Evolutionary conservation across 257 asterid genomes (phyloP).

Genomic region (Gentiana straminea): DNA sequence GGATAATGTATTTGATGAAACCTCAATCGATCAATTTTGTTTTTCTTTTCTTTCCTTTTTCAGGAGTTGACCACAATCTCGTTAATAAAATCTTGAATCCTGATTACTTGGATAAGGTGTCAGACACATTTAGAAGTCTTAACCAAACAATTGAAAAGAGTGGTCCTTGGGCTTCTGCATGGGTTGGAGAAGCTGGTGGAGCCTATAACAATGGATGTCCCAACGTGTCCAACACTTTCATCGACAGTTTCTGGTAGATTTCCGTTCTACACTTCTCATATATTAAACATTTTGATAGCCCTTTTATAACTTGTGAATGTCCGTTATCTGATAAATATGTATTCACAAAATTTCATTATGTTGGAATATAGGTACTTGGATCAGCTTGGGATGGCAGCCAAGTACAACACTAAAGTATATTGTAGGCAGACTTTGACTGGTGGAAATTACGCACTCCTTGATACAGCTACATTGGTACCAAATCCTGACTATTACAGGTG

Average conservation of each 20-base stretch:
- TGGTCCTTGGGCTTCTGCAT: constrained; percentile 85
- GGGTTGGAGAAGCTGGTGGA: constrained; percentile 98
- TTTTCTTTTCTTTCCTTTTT: constrained; percentile 11
- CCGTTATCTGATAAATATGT: not conserved
- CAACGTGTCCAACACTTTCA: constrained; percentile 58
- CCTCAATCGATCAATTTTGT: no score
- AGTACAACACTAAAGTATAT: constrained; percentile 56
- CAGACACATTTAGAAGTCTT: constrained; percentile 34
- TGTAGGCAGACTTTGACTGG: constrained; percentile 93
- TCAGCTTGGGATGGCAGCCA: constrained; percentile 98
- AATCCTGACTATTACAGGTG: constrained; percentile 96
- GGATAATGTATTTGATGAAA: not conserved
- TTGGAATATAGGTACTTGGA: constrained; percentile 67
- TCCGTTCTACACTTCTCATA: not conserved
- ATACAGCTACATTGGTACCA: constrained; percentile 52
- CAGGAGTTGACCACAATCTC: constrained; percentile 65
- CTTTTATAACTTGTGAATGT: no score
- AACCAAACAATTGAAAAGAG: constrained; percentile 33
- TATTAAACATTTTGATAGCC: not conserved
- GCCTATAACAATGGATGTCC: constrained; percentile 70
- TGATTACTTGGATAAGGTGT: constrained; percentile 38
- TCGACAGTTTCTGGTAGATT: constrained; percentile 77
- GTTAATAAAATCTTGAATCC: constrained; percentile 61
- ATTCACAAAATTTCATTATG: constrained; percentile 1
- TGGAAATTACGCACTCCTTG: constrained; percentile 80